Base-by-base conservation (phyloP, 179 eudicot genomes). In the Camellia oleifera region DNA sequence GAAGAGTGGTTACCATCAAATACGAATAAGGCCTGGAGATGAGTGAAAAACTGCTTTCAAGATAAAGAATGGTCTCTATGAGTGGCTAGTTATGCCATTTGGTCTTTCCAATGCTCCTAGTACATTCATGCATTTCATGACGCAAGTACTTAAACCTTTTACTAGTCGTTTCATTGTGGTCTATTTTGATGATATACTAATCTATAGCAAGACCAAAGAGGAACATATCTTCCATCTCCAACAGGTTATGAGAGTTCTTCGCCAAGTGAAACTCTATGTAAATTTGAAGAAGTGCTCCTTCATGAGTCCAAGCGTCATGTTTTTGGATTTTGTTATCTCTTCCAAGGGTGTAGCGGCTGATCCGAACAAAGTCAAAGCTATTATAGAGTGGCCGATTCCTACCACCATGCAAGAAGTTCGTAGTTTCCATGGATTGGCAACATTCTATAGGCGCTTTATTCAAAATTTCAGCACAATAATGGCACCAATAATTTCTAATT, bases 211-310 rank as follows among this genome's bases (percentile, higher is more conserved):
- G 74, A 70, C 54, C 74, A 46, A 46, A 20, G 74, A 45, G 20
- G 74, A 70, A 5, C 74, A 70, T 2, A 70, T 70, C 26, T 70
- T 44, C 2, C 74, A 70, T 18, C 26, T 70, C 46, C 74, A 48
- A 70, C 80, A 65, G 23, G 80, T 65, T 46, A 0, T 77, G 12
- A 18, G 11, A n/a, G 62, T 65, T 4, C 20, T 66, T 4, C 60
- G 23, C 1, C 61, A 77, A 23, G 64, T 66, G 48, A 67, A 77
- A 46, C 80, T 77, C 48, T 50, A 46, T 42, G 50, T 65, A 2
- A 76, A 76, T 20, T 44, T 77, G 23, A 77, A 77, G 4, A 77
- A 77, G 26, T 77, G 80, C 54, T 9, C 50, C 7, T 77, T 77
- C 14, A 50, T 67, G 63, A 67, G 46, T 12, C 11, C 46, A 3